Conservation (phyloP, 139 green algal genomes). For the Helicosporidium sp. region DNA sequence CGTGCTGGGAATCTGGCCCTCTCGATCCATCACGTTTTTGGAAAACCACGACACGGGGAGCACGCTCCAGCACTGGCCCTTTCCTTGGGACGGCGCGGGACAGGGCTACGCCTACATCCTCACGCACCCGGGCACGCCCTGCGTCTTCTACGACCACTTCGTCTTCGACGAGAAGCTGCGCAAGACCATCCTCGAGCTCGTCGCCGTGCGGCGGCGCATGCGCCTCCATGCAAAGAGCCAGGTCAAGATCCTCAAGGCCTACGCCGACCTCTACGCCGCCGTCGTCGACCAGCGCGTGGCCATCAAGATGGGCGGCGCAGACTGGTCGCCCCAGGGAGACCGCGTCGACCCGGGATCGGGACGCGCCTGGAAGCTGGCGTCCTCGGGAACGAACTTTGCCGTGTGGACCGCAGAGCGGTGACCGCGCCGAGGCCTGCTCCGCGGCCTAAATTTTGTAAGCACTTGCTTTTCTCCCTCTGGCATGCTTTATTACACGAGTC, state of each 20-base stretch:
- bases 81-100: conserved; percentile 38
- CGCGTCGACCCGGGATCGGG: conserved; percentile 26
- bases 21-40: conserved; percentile 84
- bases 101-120: conserved; percentile 83
- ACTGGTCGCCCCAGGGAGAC: conserved; percentile 41
- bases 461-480: no score
- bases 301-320: conserved; percentile 35
- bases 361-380: conserved; percentile 43
- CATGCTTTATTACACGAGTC: no score
- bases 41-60: conserved; percentile 84
- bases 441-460: no score
- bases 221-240: conserved; percentile 36
- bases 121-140: conserved; percentile 70
- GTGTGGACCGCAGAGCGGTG: conserved; percentile 47
- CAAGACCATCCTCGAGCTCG: conserved; percentile 37
- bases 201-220: conserved; percentile 43
- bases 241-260: conserved; percentile 45
- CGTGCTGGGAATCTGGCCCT: conserved; percentile 80
- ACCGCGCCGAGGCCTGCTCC: no score
- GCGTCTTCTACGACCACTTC: conserved; percentile 65
- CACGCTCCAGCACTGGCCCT: conserved; percentile 58
- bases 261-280: conserved; percentile 52
- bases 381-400: conserved; percentile 49
- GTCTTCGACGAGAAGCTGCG: conserved; percentile 7
- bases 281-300: conserved; percentile 63